phyloP scores from a whole-genome alignment of 352 stramenopile species.

The Phytophthora constricta region DNA sequence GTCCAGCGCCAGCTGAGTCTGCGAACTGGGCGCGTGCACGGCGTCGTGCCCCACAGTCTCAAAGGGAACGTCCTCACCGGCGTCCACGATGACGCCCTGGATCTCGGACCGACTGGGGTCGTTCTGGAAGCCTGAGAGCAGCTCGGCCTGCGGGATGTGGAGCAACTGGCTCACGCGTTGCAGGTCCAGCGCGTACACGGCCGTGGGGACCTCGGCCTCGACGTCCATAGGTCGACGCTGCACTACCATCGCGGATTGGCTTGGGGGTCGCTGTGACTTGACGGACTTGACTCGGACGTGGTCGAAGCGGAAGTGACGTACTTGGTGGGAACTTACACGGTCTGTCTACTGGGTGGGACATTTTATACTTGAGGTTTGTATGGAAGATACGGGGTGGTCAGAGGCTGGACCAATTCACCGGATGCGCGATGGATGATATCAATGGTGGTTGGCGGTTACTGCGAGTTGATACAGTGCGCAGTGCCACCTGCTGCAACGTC shows the following conservation, averaged over 20 bases:
- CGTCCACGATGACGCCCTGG: conserved; percentile 80
- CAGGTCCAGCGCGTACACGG: conserved; percentile 66
- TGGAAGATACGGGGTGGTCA: background rate
- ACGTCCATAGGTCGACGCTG: conserved; percentile 59
- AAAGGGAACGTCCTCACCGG: conserved; percentile 76
- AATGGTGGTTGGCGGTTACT: background rate
- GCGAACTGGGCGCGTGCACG: conserved; percentile 13
- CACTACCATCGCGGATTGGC: too few relatives aligned
- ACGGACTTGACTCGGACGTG: background rate
- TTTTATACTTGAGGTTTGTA: conserved; percentile 7
- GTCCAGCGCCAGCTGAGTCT: conserved; percentile 18
- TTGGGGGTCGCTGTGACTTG: too few relatives aligned
- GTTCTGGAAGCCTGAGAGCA: conserved; percentile 62
- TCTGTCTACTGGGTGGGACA: too few relatives aligned
- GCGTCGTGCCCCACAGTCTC: conserved; percentile 63
- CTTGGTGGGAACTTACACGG: too few relatives aligned
- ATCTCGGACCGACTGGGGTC: conserved; percentile 70
- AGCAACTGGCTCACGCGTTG: conserved; percentile 58
- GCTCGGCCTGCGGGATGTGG: conserved; percentile 53
- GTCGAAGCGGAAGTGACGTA: conserved; percentile 15
- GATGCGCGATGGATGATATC: background rate
- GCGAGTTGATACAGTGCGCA: too few relatives aligned
- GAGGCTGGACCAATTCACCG: background rate
- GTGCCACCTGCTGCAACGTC: conserved; percentile 21
- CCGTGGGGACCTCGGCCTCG: conserved; percentile 60